These are phyloP conservation scores for Drechslerella stenobrocha DNA, from an alignment of 2,329 filamentous ascomycete genomes.

Conservation along the genomic window DNA sequence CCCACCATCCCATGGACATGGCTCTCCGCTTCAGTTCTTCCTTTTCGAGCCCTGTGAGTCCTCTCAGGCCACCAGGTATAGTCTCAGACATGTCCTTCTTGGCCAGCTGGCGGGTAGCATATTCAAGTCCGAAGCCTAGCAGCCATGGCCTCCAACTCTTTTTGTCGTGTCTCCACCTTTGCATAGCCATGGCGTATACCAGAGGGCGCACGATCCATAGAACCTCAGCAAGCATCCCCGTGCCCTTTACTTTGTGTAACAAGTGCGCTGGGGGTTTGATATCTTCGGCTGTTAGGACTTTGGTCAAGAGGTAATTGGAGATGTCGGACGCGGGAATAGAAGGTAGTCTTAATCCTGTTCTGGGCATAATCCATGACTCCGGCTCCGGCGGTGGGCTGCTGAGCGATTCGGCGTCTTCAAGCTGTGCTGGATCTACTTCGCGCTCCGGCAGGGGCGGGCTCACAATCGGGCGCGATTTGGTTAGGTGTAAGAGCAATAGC, in stretches of 20 bases:
- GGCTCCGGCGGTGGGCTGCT: slow-evolving; percentile 56
- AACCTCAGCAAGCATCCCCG: slow-evolving; percentile 77
- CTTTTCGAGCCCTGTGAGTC: slow-evolving; percentile 78
- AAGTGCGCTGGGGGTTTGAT: slow-evolving; percentile 88
- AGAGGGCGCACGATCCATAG: slow-evolving; percentile 88
- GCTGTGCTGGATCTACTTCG: slow-evolving; percentile 70
- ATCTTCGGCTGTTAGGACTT: slow-evolving; percentile 92
- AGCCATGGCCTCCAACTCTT: slow-evolving; percentile 91
- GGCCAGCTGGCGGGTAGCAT: slow-evolving; percentile 80
- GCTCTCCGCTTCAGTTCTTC: slow-evolving; percentile 87
- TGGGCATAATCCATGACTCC: slow-evolving; percentile 85
- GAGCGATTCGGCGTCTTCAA: slow-evolving; percentile 58
- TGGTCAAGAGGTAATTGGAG: slow-evolving; percentile 80
- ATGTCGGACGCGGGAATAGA: slow-evolving; percentile 78
- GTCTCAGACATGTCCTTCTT: slow-evolving; percentile 68
- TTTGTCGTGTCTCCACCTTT: slow-evolving; percentile 70
- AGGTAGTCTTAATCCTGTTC: slow-evolving; percentile 83
- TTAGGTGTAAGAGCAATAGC: slow-evolving; percentile 53
- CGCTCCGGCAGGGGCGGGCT: slow-evolving; percentile 83
- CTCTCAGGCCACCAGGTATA: slow-evolving; percentile 71
- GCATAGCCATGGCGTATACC: slow-evolving; percentile 80
- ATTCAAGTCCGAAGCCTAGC: slow-evolving; percentile 80
- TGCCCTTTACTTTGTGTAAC: slow-evolving; percentile 77
- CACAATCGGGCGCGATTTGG: slow-evolving; percentile 69
- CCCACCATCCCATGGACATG: slow-evolving; percentile 93